Percentiles rank a stretch among this genome's conserved stretches.
Conservation (phyloP, 139 green algal species). For the Chlamydomonas eustigma region DNA sequence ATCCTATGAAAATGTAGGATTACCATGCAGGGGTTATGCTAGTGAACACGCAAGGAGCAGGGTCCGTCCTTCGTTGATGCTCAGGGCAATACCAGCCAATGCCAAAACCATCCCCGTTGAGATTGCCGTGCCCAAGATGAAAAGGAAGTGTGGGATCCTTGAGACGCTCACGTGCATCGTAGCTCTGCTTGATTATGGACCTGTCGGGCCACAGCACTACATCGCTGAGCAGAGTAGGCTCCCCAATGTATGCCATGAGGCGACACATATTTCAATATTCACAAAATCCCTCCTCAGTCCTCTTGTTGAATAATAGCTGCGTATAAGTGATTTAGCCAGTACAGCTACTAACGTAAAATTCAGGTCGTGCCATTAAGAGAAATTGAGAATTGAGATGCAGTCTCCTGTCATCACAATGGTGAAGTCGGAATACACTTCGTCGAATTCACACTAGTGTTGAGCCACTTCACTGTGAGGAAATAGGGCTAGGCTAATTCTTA, state of each 20-base stretch:
- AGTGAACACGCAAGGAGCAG: conserved; percentile 87
- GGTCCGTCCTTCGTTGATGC: conserved; percentile 41
- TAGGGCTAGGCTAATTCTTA: too few species aligned
- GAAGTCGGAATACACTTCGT: too few species aligned
- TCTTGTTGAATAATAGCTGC: too few species aligned
- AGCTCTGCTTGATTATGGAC: conserved; percentile 91
- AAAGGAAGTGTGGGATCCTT: conserved; percentile 59
- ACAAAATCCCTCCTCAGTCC: too few species aligned
- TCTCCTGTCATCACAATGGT: too few species aligned
- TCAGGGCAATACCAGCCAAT: conserved; percentile 81
- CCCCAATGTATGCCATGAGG: conserved; percentile 82
- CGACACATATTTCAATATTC: conserved; percentile 70
- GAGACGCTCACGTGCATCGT: conserved; percentile 85
- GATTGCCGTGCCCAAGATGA: conserved; percentile 70
- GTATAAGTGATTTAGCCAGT: too few species aligned
- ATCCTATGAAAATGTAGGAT: too few species aligned
- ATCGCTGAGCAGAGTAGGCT: conserved; percentile 76
- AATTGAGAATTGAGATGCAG: too few species aligned
- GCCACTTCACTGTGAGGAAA: too few species aligned
- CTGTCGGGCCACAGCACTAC: conserved; percentile 74
- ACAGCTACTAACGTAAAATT: too few species aligned
- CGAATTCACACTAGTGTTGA: too few species aligned
- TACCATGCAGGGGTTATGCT: conserved; percentile 85
- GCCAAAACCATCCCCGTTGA: conserved; percentile 93
- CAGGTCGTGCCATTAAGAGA: too few species aligned